These are phyloP conservation scores for Plenodomus tracheiphilus DNA, from an alignment of 2,329 filamentous ascomycete genomes.

Conservation along the genomic window DNA sequence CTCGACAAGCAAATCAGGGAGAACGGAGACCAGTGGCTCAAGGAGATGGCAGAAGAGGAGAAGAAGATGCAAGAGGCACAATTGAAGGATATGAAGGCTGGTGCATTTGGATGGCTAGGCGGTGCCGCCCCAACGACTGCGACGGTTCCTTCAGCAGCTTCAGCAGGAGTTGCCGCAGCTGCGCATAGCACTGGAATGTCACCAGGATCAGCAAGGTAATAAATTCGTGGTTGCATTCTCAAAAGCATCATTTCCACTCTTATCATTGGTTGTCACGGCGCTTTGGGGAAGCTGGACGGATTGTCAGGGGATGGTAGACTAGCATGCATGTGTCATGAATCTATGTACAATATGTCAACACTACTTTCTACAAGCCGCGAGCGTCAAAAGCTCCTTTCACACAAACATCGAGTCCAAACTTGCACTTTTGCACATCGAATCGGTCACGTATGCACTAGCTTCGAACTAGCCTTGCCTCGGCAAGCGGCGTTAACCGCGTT, in stretches of 20 bases:
- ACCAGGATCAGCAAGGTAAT: conserved; percentile 15
- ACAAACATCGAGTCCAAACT: neutral
- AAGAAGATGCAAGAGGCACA: conserved; percentile 89
- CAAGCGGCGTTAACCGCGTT: neutral
- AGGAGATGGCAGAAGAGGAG: conserved; percentile 85
- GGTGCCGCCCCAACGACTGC: conserved; percentile 14
- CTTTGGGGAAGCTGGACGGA: neutral
- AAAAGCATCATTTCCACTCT: neutral
- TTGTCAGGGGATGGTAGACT: neutral
- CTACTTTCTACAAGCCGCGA: neutral
- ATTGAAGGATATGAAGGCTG: conserved; percentile 83
- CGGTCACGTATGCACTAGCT: neutral
- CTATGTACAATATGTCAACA: neutral
- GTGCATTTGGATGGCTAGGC: conserved; percentile 38
- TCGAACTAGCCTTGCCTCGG: neutral
- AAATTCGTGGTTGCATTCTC: neutral
- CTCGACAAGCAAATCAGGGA: conserved; percentile 89
- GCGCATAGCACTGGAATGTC: conserved; percentile 16
- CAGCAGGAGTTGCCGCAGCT: conserved; percentile 17
- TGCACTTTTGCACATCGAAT: neutral
- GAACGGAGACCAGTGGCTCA: conserved; percentile 93
- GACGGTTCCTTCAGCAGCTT: conserved; percentile 18
- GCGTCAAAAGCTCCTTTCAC: neutral
- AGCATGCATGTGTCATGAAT: neutral
- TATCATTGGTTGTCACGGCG: conserved; percentile 1